Conservation (phyloP, 2,329 filamentous ascomycete genomes). For the Bipolaris gigantea region DNA sequence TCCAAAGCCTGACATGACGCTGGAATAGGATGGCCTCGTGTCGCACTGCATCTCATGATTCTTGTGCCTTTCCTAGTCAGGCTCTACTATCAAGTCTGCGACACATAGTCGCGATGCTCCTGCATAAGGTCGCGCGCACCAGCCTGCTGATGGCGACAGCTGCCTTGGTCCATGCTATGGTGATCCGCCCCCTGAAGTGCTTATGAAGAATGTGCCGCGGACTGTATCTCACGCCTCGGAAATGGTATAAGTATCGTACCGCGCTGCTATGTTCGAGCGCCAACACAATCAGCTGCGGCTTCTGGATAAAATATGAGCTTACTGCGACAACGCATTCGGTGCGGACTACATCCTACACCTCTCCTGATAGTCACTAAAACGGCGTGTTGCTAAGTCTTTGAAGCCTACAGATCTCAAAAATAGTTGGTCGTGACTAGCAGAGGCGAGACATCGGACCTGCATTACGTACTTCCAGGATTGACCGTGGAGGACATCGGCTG, state of each 20-base stretch:
- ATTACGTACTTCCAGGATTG: constrained; percentile 10
- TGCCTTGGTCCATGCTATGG: constrained; percentile 19
- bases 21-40: constrained; percentile 14
- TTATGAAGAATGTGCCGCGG: background rate
- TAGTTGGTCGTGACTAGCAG: background rate
- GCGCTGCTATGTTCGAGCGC: background rate
- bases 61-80: constrained; percentile 12
- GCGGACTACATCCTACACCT: constrained; percentile 16
- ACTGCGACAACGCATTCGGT: constrained; percentile 21
- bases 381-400: constrained; percentile 4
- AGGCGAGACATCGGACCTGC: constrained; percentile 3
- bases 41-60: constrained; percentile 15
- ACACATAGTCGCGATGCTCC: constrained; percentile 17
- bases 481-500: constrained; percentile 7
- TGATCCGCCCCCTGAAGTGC: background rate
- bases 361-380: constrained; percentile 7
- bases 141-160: constrained; percentile 29
- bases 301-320: constrained; percentile 23
- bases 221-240: background rate
- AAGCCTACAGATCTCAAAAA: background rate
- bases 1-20: constrained; percentile 12
- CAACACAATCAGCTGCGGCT: constrained; percentile 11
- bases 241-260: background rate
- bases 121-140: constrained; percentile 22
- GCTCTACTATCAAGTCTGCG: constrained; percentile 23